Conservation (phyloP, 805 yeast genomes). For the Yamadazyma phyllophila region DNA sequence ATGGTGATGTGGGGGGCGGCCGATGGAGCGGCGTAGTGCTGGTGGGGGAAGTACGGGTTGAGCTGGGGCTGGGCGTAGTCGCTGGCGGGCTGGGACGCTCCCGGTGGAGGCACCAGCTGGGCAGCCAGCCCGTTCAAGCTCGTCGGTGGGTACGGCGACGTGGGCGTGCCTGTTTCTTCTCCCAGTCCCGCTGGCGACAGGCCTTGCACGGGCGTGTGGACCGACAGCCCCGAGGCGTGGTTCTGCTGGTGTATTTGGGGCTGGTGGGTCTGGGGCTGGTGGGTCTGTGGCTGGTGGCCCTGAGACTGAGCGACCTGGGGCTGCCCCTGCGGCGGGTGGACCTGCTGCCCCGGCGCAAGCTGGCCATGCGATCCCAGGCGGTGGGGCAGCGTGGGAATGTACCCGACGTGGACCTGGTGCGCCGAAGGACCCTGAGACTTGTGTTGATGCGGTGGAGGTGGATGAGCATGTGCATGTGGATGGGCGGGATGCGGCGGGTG, state of each 20-base stretch:
- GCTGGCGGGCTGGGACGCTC: neutral
- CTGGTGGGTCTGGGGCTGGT: neutral
- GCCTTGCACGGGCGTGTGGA: too few species aligned
- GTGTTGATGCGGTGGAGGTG: too few species aligned
- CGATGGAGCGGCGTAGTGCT: slow-evolving; percentile 1
- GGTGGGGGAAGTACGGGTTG: slow-evolving; percentile 3
- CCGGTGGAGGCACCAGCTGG: neutral
- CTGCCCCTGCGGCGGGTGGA: neutral
- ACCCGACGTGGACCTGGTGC: neutral
- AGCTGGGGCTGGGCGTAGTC: neutral
- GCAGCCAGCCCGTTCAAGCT: neutral
- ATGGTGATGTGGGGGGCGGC: slow-evolving; percentile 7
- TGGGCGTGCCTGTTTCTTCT: too few species aligned
- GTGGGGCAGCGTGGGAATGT: neutral
- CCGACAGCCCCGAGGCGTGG: too few species aligned
- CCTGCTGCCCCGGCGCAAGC: neutral
- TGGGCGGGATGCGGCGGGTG: neutral
- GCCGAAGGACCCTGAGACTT: too few species aligned
- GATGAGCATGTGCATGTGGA: too few species aligned
- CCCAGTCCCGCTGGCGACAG: too few species aligned
- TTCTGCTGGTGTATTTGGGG: neutral
- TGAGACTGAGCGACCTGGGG: neutral
- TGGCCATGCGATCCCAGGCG: neutral
- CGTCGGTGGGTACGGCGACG: too few species aligned
- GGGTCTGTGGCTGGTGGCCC: neutral